Evolutionary conservation across 352 stramenopile genomes (phyloP), one percentile per base, ranked within the genome.

Genomic region (Phytophthora sp.): DNA sequence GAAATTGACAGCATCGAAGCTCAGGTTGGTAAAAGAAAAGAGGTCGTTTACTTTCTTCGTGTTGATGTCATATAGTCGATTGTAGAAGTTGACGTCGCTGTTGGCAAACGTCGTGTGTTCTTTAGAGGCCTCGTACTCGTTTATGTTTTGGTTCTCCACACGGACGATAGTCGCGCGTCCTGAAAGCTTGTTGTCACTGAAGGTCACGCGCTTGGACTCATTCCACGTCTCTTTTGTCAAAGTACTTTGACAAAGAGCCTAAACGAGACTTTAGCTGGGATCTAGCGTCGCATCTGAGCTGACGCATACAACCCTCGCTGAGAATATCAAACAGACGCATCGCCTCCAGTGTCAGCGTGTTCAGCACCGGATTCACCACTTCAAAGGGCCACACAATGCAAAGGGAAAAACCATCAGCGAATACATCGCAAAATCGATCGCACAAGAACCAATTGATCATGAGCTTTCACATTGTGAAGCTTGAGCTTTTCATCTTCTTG

Each of bases 221-320:
- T 61, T 62, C 54, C 54, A 62, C 21, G 31, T 32, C 21, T 31
- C n/a, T n/a, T n/a, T n/a, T n/a, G n/a, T n/a, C 24, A 15, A 62
- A 46, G 39, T 62, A 62, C 23, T 30, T 62, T 11, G 30, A 18
- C 54, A 62, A 48, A 45, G 13, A 28, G 15, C 21, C 20, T 15
- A 62, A 38, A 54, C 48, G 42, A 9, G 17, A 10, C 15, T 45
- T 38, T 7, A 61, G 31, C 18, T 51, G 11, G 9, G 26, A 26
- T 38, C 28, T 49, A 3, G 24, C 31, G 44, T 26, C 3, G 24
- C 24, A 31, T 13, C 12, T 32, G 20, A 17, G 10, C 21, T 54
- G 17, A 32, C 6, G 31, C 46, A 13, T 11, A 32, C 34, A 54
- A 6, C 18, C 46, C 44, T 44, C 46, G 46, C 54, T 62, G 21